These are phyloP conservation scores for Colletotrichum kahawae DNA, from an alignment of 2,329 filamentous ascomycete genomes.

Conservation along the genomic window DNA sequence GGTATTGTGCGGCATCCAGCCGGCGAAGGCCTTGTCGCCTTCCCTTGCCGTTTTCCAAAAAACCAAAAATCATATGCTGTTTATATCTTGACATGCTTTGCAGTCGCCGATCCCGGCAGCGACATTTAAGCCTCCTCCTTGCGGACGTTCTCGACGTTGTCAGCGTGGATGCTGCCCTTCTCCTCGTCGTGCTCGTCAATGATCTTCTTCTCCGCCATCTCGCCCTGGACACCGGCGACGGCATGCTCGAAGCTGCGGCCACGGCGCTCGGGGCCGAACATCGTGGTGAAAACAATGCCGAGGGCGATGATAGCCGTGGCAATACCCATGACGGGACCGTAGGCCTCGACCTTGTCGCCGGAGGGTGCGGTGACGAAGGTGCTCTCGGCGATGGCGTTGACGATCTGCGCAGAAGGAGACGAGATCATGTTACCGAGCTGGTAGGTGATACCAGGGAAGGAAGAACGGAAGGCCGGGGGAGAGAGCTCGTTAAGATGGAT, in stretches of 20 bases:
- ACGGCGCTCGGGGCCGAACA: conserved; percentile 76
- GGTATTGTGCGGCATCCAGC: not conserved
- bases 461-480: conserved; percentile 72
- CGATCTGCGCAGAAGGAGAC: conserved; percentile 75
- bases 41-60: not conserved
- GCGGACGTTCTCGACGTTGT: conserved; percentile 10
- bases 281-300: conserved; percentile 71
- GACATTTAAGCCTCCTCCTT: not conserved
- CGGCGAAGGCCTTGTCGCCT: not conserved
- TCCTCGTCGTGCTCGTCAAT: conserved; percentile 34
- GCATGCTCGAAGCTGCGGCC: conserved; percentile 72
- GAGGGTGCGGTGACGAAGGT: conserved; percentile 55
- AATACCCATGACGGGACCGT: conserved; percentile 77
- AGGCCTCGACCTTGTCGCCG: conserved; percentile 68
- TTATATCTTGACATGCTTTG: not conserved
- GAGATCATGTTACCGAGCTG: conserved; percentile 79
- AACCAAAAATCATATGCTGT: not conserved
- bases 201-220: conserved; percentile 28
- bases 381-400: conserved; percentile 74
- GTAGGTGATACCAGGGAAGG: conserved; percentile 74
- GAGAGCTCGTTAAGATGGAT: conserved; percentile 79
- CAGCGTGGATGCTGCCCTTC: conserved; percentile 26
- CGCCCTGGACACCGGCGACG: conserved; percentile 39
- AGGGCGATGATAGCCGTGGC: conserved; percentile 78
- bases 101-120: not conserved